Conservation (phyloP, 495 filamentous ascomycete species). For the Neurospora sp. region DNA sequence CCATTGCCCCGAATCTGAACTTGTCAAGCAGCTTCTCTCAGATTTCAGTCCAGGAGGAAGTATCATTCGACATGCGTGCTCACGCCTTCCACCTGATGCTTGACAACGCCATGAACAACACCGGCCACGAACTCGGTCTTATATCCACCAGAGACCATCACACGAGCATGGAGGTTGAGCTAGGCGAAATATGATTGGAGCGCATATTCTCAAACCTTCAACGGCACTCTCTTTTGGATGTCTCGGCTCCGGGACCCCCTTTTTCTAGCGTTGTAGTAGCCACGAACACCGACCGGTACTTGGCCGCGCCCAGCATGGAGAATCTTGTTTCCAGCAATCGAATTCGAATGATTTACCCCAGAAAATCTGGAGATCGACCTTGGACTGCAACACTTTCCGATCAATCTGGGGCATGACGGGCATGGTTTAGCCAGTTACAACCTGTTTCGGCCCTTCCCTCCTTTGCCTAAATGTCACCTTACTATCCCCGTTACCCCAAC, state of each 20-base stretch:
- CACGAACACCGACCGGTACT: not conserved
- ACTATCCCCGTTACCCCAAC: not conserved
- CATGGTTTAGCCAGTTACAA: not conserved
- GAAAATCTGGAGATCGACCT: not conserved
- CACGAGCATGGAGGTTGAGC: conserved; percentile 21
- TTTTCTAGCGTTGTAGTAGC: not conserved
- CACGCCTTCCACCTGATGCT: conserved; percentile 19
- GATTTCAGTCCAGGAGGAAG: conserved; percentile 11
- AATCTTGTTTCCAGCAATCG: conserved; percentile 9
- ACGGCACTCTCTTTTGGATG: not conserved
- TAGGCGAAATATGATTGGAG: conserved; percentile 3
- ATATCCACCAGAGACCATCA: conserved; percentile 31
- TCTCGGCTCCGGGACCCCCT: not conserved
- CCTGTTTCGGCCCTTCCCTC: not conserved
- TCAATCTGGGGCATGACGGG: not conserved
- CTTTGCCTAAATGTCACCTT: not conserved
- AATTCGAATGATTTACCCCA: not conserved
- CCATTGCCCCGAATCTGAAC: not conserved
- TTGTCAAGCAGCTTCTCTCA: conserved; percentile 4
- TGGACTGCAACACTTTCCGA: not conserved
- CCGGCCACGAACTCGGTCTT: conserved; percentile 16
- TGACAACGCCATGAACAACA: conserved; percentile 15
- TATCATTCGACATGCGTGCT: conserved; percentile 11
- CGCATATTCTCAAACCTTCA: not conserved
- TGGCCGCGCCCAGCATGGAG: not conserved